These are phyloP conservation scores for Thielaviopsis ethacetica DNA, from an alignment of 2,329 filamentous ascomycete species.

Conservation along the genomic window DNA sequence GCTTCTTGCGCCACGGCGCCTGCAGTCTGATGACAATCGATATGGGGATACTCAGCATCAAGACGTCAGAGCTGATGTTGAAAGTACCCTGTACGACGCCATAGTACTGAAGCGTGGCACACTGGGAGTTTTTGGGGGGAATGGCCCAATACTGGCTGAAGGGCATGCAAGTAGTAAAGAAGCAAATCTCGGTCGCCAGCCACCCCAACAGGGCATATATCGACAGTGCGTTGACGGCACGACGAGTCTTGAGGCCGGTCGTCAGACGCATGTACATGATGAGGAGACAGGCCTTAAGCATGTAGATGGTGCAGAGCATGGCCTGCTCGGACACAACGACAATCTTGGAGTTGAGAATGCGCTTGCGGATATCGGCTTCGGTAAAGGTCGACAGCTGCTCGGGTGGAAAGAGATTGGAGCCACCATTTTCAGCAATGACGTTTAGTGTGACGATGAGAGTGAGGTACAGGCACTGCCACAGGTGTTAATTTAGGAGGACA, in stretches of 20 bases:
- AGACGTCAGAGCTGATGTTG: constrained; percentile 42
- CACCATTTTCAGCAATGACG: constrained; percentile 7
- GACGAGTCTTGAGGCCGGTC: constrained; percentile 28
- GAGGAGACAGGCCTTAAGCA: constrained; percentile 38
- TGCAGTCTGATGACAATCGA: constrained; percentile 34
- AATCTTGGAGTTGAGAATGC: constrained; percentile 41
- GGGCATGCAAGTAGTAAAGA: constrained; percentile 34
- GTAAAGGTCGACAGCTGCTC: constrained; percentile 10
- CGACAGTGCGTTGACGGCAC: constrained; percentile 31
- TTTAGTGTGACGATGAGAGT: constrained; percentile 20
- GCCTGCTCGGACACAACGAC: constrained; percentile 45
- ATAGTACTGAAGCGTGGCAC: constrained; percentile 38
- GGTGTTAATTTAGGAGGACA: neutral
- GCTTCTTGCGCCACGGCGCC: constrained; percentile 33
- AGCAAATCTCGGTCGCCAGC: constrained; percentile 33
- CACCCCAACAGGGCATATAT: constrained; percentile 31
- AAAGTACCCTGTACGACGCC: constrained; percentile 41
- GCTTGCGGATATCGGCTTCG: constrained; percentile 19
- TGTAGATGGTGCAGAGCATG: constrained; percentile 42
- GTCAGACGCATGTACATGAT: constrained; percentile 29
- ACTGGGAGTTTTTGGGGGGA: constrained; percentile 35
- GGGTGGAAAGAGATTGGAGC: constrained; percentile 8
- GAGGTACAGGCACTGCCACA: constrained; percentile 22
- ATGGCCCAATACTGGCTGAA: constrained; percentile 42
- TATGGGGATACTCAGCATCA: constrained; percentile 42